Percentiles rank a stretch among this genome's conserved stretches.
Conservation (phyloP, 129 eudicot genomes). For the Flaveria brownii region DNA sequence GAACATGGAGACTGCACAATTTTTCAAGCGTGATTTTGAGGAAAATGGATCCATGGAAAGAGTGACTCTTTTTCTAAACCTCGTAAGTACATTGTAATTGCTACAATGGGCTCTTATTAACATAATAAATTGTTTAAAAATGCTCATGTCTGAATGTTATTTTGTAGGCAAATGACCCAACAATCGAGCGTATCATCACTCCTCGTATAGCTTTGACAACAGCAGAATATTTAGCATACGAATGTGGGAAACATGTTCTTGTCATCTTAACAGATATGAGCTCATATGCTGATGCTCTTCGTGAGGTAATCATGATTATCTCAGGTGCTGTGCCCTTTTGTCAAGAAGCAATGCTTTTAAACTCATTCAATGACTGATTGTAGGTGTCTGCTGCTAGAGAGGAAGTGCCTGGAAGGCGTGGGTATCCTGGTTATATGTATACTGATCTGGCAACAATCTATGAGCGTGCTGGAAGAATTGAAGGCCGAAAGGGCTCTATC, state of each 20-base stretch:
- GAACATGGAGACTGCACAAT: constrained; percentile 99
- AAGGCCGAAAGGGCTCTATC: constrained; percentile 95
- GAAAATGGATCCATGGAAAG: constrained; percentile 99
- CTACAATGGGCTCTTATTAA: not conserved
- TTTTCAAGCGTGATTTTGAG: constrained; percentile 98
- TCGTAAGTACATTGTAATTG: constrained; percentile 46
- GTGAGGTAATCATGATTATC: constrained; percentile 65
- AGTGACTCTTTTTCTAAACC: constrained; percentile 92
- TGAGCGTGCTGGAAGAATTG: constrained; percentile 98
- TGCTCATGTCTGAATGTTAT: constrained; percentile 10
- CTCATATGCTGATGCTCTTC: constrained; percentile 99
- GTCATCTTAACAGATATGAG: constrained; percentile 99
- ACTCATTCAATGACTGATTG: not conserved
- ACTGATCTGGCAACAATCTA: constrained; percentile 98
- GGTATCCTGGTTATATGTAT: constrained; percentile 99
- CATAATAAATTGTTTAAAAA: not conserved
- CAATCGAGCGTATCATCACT: constrained; percentile 96
- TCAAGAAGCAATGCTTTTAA: not conserved
- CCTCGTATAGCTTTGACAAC: constrained; percentile 98
- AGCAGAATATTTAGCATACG: constrained; percentile 96
- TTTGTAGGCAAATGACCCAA: constrained; percentile 93
- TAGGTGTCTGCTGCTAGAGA: constrained; percentile 99
- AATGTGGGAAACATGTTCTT: constrained; percentile 99
- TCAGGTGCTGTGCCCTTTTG: not conserved
- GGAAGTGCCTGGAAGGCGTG: constrained; percentile 99